Evolutionary conservation across 1,284 basidiomycete genomes (phyloP).

Genomic region (Ceratobasidium sp.): DNA sequence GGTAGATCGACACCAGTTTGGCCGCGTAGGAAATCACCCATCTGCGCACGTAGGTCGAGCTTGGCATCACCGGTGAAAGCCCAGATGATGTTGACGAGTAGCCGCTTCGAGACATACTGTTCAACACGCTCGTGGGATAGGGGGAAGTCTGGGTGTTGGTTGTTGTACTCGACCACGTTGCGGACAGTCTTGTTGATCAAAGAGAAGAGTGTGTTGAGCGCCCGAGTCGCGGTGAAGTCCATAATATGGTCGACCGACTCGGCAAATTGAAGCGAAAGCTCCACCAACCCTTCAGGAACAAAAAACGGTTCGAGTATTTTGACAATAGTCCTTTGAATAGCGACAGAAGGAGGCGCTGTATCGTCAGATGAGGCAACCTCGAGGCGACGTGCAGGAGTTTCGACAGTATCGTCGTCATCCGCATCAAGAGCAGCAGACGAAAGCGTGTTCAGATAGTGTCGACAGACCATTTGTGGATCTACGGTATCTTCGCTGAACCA

Average conservation of each 20-base stretch:
- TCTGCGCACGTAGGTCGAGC: constrained; percentile 86
- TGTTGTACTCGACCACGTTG: constrained; percentile 94
- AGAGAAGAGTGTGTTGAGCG: constrained; percentile 95
- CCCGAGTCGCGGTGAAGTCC: constrained; percentile 95
- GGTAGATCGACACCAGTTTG: constrained; percentile 94
- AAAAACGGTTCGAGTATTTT: constrained; percentile 85
- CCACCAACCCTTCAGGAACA: constrained; percentile 82
- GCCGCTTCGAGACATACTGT: constrained; percentile 89
- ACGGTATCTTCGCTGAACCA: constrained; percentile 99
- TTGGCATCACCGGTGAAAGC: constrained; percentile 97
- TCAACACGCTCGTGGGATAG: constrained; percentile 85
- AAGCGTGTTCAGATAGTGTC: constrained; percentile 86
- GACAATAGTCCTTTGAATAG: constrained; percentile 85
- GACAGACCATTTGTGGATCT: constrained; percentile 90
- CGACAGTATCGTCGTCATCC: constrained; percentile 85
- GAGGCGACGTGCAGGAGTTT: constrained; percentile 65
- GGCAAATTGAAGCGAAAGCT: constrained; percentile 81
- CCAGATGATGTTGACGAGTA: constrained; percentile 95
- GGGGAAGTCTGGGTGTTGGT: constrained; percentile 95
- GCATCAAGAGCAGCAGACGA: constrained; percentile 84
- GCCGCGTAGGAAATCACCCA: constrained; percentile 88
- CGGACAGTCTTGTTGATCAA: constrained; percentile 96
- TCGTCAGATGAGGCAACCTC: constrained; percentile 64
- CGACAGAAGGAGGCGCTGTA: constrained; percentile 69
- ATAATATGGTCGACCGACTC: constrained; percentile 94